Evolutionary conservation across 2,329 filamentous ascomycete species (phyloP).

Genomic region (Xylaria digitata): DNA sequence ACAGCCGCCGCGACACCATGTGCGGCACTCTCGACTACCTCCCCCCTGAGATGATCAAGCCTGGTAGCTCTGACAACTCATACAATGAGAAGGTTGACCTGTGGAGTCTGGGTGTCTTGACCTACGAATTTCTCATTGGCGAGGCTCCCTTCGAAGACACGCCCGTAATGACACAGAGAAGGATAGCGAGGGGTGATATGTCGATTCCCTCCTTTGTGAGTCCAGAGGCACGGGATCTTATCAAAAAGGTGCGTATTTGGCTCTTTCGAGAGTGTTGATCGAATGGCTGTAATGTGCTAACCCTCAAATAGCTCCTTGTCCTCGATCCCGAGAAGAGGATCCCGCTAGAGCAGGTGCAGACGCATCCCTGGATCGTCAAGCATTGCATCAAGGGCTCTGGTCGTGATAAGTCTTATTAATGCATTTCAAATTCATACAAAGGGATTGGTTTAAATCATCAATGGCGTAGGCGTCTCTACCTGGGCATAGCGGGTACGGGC

Average conservation of each 20-base stretch:
- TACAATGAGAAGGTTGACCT: conserved; percentile 97
- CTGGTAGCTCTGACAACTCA: conserved; percentile 82
- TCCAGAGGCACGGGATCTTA: conserved; percentile 88
- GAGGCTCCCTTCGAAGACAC: conserved; percentile 98
- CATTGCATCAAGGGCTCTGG: conserved; percentile 80
- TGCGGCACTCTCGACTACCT: conserved; percentile 98
- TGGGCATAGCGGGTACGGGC: conserved; percentile 25
- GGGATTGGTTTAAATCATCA: conserved; percentile 39
- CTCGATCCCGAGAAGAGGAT: conserved; percentile 95
- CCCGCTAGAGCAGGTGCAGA: conserved; percentile 86
- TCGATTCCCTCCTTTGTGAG: conserved; percentile 91
- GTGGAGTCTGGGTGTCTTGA: conserved; percentile 94
- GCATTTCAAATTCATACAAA: conserved; percentile 39
- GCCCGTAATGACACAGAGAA: conserved; percentile 90
- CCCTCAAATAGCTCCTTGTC: conserved; percentile 75
- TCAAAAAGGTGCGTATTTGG: conserved; percentile 77
- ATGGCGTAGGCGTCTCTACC: conserved; percentile 38
- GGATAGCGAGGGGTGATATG: conserved; percentile 92
- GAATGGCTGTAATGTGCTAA: conserved; percentile 23
- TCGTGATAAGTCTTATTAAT: conserved; percentile 58
- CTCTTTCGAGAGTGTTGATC: neutral
- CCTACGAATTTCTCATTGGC: conserved; percentile 95
- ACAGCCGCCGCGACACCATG: conserved; percentile 92
- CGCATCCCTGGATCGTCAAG: conserved; percentile 96
- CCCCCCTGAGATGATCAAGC: conserved; percentile 95